phyloP scores from a whole-genome alignment of 306 rosid genomes.

The Corylus heterophylla region DNA sequence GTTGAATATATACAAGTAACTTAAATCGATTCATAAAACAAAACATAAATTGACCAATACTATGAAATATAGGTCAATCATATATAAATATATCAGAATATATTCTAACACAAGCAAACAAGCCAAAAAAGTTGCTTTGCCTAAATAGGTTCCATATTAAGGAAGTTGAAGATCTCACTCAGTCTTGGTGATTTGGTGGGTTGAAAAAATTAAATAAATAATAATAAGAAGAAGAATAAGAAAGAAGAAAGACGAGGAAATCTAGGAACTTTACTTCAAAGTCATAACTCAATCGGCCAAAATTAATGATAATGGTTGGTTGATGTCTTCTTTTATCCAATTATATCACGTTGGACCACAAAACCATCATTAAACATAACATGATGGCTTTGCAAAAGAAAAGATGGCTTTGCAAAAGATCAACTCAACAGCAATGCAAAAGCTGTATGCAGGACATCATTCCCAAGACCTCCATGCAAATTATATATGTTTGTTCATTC shows the following conservation, averaged over 20 bases:
- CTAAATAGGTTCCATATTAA: neutral
- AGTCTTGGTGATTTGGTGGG: neutral
- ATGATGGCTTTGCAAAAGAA: too few relatives aligned
- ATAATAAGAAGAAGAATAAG: too few relatives aligned
- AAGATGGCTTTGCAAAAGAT: neutral
- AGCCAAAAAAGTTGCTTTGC: neutral
- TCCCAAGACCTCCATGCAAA: neutral
- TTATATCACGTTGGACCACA: conserved; percentile 1
- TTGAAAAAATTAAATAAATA: neutral
- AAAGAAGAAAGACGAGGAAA: neutral
- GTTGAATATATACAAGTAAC: too few relatives aligned
- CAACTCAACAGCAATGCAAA: neutral
- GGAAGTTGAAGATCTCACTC: neutral
- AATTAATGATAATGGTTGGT: conserved; percentile 1
- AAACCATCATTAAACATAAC: neutral
- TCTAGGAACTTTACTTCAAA: neutral
- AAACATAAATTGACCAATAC: too few relatives aligned
- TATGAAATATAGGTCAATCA: too few relatives aligned
- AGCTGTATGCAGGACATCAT: neutral
- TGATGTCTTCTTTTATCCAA: neutral
- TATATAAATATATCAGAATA: too few relatives aligned
- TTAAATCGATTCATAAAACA: too few relatives aligned
- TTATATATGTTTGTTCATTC: too few relatives aligned
- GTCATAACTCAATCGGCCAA: neutral
- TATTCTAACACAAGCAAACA: neutral